Percentiles rank a stretch among this genome's conserved stretches.
These are phyloP conservation scores for Trametes maxima DNA, from an alignment of 768 basidiomycete species.

Conservation along the genomic window DNA sequence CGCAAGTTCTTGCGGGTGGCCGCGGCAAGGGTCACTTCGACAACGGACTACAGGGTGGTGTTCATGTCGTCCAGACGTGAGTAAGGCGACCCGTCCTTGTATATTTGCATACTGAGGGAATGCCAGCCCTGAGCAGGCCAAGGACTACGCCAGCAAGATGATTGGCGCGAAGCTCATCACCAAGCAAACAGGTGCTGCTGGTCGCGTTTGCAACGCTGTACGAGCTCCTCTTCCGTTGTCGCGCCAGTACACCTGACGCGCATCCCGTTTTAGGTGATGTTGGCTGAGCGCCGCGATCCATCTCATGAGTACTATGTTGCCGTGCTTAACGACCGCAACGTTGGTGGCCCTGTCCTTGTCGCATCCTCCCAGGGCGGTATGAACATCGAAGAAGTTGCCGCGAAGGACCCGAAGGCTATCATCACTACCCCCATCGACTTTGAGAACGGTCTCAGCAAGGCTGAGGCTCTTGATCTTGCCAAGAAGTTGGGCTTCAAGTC, in stretches of 20 bases:
- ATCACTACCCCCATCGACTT: constrained; percentile 93
- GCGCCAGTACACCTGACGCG: constrained; percentile 3
- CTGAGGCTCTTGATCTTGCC: constrained; percentile 77
- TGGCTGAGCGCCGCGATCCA: constrained; percentile 92
- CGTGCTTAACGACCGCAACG: constrained; percentile 90
- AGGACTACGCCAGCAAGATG: constrained; percentile 89
- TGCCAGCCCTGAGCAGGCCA: constrained; percentile 80
- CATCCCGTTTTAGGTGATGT: constrained; percentile 76
- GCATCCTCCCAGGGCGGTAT: constrained; percentile 95
- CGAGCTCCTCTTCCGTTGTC: constrained; percentile 32
- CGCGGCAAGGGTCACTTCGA: constrained; percentile 98
- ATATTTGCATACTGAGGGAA: neutral
- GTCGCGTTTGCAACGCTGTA: constrained; percentile 94
- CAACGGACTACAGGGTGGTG: constrained; percentile 96
- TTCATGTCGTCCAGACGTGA: constrained; percentile 90
- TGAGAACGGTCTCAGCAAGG: constrained; percentile 73
- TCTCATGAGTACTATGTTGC: constrained; percentile 98
- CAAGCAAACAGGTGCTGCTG: constrained; percentile 94
- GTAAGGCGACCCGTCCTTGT: constrained; percentile 11
- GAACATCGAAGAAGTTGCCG: constrained; percentile 99
- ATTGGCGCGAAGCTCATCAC: constrained; percentile 94
- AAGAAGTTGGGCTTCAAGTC: constrained; percentile 87
- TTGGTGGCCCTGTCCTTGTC: constrained; percentile 90
- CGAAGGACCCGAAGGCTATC: constrained; percentile 91
- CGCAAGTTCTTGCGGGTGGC: constrained; percentile 97